phyloP scores from a whole-genome alignment of 1,284 basidiomycete genomes.

The Boletus holoroseus region DNA sequence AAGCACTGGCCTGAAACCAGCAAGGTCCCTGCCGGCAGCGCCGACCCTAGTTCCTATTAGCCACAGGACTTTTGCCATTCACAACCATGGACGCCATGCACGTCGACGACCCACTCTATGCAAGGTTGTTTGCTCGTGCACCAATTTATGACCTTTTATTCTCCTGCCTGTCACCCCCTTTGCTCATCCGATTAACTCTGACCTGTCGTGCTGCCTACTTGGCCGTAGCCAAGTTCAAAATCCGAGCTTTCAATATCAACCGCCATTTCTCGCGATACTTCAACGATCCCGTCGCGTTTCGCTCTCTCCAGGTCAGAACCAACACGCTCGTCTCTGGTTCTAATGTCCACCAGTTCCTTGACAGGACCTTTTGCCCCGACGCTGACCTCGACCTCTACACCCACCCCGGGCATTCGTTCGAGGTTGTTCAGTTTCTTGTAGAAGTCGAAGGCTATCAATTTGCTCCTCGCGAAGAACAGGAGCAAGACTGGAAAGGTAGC shows the following conservation, averaged over 20 bases:
- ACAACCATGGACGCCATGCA: slow-evolving; percentile 1
- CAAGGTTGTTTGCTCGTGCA: slow-evolving; percentile 11
- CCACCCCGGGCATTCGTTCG: slow-evolving; percentile 23
- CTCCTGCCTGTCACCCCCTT: slow-evolving; percentile 15
- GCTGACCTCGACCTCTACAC: slow-evolving; percentile 48
- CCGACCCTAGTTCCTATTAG: no score
- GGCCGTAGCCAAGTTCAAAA: slow-evolving; percentile 9
- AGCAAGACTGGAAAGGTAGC: slow-evolving; percentile 11
- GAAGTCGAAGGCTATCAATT: slow-evolving; percentile 31
- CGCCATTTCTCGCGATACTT: slow-evolving; percentile 26
- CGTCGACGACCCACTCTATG: background rate
- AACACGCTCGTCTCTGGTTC: slow-evolving; percentile 48
- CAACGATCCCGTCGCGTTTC: slow-evolving; percentile 36
- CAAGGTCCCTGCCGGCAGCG: no score
- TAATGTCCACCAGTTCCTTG: slow-evolving; percentile 46
- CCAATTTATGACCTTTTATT: slow-evolving; percentile 24
- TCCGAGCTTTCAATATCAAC: slow-evolving; percentile 27
- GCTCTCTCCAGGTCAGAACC: slow-evolving; percentile 41
- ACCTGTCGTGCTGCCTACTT: slow-evolving; percentile 16
- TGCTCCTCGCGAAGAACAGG: slow-evolving; percentile 2
- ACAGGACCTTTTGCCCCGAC: slow-evolving; percentile 39
- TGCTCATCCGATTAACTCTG: slow-evolving; percentile 12
- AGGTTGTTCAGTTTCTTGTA: slow-evolving; percentile 30
- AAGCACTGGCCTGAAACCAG: no score
- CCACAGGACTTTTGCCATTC: background rate